These are phyloP conservation scores for Diaporthe humulicola DNA, from an alignment of 2,329 filamentous ascomycete genomes.

Conservation along the genomic window DNA sequence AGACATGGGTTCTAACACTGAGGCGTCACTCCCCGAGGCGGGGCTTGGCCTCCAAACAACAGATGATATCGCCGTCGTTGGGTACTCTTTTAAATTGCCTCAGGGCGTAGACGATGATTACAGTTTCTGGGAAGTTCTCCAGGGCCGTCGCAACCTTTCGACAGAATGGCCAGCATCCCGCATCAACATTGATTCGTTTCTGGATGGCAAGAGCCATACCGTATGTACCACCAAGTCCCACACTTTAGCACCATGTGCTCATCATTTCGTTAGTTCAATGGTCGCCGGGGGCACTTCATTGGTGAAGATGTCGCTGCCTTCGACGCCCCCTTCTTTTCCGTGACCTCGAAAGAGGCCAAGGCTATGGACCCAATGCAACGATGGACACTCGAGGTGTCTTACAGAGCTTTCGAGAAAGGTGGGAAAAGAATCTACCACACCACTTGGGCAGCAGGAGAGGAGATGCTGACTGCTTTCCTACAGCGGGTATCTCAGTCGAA, in stretches of 20 bases:
- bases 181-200: slow-evolving; percentile 46
- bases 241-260: not conserved
- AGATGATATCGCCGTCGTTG: slow-evolving; percentile 49
- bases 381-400: slow-evolving; percentile 50
- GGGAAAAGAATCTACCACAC: slow-evolving; percentile 20
- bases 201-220: slow-evolving; percentile 17
- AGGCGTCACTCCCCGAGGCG: not conserved
- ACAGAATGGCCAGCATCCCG: slow-evolving; percentile 51
- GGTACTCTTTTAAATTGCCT: slow-evolving; percentile 54
- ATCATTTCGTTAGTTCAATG: slow-evolving; percentile 2
- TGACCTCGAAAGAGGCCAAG: slow-evolving; percentile 50
- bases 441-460: not conserved
- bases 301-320: slow-evolving; percentile 51
- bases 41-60: not conserved
- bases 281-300: slow-evolving; percentile 48
- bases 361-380: slow-evolving; percentile 56
- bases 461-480: slow-evolving; percentile 18
- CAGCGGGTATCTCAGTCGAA: slow-evolving; percentile 51
- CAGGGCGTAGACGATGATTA: slow-evolving; percentile 48
- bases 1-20: not conserved
- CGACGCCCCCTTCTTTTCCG: slow-evolving; percentile 56
- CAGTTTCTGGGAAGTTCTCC: slow-evolving; percentile 52
- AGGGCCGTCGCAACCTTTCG: slow-evolving; percentile 48
- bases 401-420: slow-evolving; percentile 55
- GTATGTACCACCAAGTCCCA: not conserved